A percentile compares a stretch with the other conserved stretches of the same genome.
Evolutionary conservation across 139 green algal genomes (phyloP).

Genomic region (Trebouxia sp.): DNA sequence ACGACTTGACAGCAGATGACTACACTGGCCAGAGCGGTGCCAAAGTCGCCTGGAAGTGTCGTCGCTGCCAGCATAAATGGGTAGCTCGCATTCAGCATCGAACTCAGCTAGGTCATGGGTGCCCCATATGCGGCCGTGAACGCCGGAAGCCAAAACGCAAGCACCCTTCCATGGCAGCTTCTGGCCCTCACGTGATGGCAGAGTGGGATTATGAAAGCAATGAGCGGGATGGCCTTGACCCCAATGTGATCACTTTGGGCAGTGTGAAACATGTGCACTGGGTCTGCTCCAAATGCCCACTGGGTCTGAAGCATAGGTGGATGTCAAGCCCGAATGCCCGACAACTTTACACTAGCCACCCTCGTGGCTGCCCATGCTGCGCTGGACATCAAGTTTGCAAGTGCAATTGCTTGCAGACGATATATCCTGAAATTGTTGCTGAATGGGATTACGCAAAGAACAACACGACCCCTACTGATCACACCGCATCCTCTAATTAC

Average conservation of each 20-base stretch:
- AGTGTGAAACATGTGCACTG: neutral
- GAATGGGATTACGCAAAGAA: neutral
- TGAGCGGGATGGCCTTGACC: neutral
- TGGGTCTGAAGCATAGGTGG: neutral
- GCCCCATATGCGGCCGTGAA: too few relatives aligned
- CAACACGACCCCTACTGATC: neutral
- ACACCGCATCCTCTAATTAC: neutral
- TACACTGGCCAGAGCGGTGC: too few relatives aligned
- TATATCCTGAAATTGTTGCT: neutral
- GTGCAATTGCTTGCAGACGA: neutral
- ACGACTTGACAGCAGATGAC: neutral
- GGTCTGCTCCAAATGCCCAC: neutral
- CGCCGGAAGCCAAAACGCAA: too few relatives aligned
- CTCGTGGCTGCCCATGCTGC: neutral
- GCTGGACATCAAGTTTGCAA: neutral
- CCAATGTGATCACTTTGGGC: neutral
- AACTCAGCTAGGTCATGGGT: too few relatives aligned
- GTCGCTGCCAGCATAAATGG: too few relatives aligned
- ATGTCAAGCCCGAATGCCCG: too few relatives aligned
- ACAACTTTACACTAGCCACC: too few relatives aligned
- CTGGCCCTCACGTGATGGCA: neutral
- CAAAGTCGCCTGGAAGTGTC: too few relatives aligned
- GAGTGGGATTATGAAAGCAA: constrained; percentile 1
- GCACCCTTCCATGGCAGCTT: too few relatives aligned
- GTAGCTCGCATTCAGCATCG: too few relatives aligned